Evolutionary conservation across 1,284 basidiomycete genomes (phyloP).

Genomic region (Boletus semigastroideus): DNA sequence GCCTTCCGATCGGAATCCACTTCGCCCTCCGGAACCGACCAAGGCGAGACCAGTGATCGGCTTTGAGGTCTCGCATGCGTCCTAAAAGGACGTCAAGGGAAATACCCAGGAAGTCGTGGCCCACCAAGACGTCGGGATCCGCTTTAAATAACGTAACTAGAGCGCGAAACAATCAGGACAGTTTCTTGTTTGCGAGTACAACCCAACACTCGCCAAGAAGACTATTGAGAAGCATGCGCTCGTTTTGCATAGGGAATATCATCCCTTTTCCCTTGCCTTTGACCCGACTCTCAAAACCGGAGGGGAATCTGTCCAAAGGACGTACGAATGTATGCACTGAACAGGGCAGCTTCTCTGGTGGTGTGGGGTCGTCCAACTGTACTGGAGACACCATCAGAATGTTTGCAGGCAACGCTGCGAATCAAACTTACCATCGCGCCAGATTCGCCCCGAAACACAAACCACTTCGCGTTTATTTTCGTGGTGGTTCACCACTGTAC

Average conservation of each 20-base stretch:
- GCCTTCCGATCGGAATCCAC: conserved; percentile 80
- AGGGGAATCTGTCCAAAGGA: conserved; percentile 88
- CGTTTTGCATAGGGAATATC: conserved; percentile 79
- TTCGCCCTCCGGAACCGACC: conserved; percentile 87
- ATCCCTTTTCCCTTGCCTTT: conserved; percentile 64
- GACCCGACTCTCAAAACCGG: conserved; percentile 76
- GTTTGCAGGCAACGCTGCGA: background rate
- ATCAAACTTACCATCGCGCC: conserved; percentile 75
- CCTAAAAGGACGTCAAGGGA: conserved; percentile 90
- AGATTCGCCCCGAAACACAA: conserved; percentile 81
- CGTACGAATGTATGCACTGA: conserved; percentile 89
- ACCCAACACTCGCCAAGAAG: conserved; percentile 59
- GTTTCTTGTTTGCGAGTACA: background rate
- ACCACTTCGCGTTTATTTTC: conserved; percentile 95
- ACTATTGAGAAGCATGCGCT: conserved; percentile 84
- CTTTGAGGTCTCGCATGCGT: conserved; percentile 88
- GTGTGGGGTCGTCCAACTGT: conserved; percentile 85
- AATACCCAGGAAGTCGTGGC: conserved; percentile 93
- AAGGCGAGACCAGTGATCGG: conserved; percentile 92
- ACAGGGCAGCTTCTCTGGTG: conserved; percentile 83
- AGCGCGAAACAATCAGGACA: background rate
- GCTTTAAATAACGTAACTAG: conserved; percentile 80
- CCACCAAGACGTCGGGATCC: conserved; percentile 94
- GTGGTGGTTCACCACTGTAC: conserved; percentile 94
- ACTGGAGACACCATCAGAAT: conserved; percentile 44